Conservation (phyloP, 2,329 filamentous ascomycete species). For the Fusarium protoensiforme region DNA sequence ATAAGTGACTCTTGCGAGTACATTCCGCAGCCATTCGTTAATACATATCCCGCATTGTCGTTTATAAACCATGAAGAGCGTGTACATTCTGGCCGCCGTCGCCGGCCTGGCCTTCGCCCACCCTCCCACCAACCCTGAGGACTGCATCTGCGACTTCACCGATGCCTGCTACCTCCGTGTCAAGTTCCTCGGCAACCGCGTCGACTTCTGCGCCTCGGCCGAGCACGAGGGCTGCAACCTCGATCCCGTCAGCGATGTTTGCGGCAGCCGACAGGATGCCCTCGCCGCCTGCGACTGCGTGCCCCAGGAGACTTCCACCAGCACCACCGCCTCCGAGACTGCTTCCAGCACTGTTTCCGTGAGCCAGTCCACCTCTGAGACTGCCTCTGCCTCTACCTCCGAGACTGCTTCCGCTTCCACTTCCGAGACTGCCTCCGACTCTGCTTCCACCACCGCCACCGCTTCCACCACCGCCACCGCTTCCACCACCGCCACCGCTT, state of each 20-base stretch:
- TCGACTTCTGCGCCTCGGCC: background rate
- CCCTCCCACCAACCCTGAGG: background rate
- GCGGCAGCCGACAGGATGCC: background rate
- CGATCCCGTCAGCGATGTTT: rapidly evolving
- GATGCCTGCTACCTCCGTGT: conserved; percentile 14
- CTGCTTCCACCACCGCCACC: too few relatives aligned
- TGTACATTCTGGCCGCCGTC: conserved; percentile 44
- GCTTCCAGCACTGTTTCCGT: background rate
- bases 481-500: background rate
- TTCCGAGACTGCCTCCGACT: conserved; percentile 2
- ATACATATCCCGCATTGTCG: conserved; percentile 40
- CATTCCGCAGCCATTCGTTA: conserved; percentile 43
- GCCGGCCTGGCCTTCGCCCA: conserved; percentile 39
- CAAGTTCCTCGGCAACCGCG: background rate
- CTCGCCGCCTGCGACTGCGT: background rate
- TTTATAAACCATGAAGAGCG: conserved; percentile 48
- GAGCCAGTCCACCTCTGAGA: conserved; percentile 6
- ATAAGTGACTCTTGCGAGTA: conserved; percentile 38
- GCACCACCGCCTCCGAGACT: conserved; percentile 6
- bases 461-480: background rate
- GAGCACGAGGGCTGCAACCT: background rate
- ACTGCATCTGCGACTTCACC: conserved; percentile 12
- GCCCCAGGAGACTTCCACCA: background rate
- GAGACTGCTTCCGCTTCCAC: background rate
- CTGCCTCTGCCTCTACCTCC: background rate